Conservation (phyloP, 2,329 filamentous ascomycete species). For the Pestalotiopsis sp. region DNA sequence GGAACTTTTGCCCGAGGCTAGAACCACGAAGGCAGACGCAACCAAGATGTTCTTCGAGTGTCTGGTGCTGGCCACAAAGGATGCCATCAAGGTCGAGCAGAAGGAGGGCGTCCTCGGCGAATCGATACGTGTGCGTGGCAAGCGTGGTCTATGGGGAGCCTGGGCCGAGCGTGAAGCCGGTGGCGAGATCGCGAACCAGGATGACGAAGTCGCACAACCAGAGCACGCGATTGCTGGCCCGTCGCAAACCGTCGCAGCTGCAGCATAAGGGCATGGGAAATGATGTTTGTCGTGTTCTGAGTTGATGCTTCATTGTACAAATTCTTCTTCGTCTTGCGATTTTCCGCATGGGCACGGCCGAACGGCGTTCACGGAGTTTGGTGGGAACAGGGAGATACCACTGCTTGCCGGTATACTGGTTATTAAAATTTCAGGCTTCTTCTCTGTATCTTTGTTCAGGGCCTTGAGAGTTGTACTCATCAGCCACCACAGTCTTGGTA, state of each 20-base stretch:
- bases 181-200: constrained; percentile 59
- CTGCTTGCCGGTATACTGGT: constrained; percentile 30
- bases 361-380: constrained; percentile 33
- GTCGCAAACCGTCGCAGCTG: constrained; percentile 31
- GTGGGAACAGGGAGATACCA: constrained; percentile 34
- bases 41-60: constrained; percentile 99
- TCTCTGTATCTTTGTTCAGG: background rate
- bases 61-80: constrained; percentile 93
- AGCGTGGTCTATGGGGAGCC: constrained; percentile 93
- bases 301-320: constrained; percentile 35
- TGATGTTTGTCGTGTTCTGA: constrained; percentile 22
- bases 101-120: constrained; percentile 71
- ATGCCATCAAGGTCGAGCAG: constrained; percentile 97
- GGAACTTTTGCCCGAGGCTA: constrained; percentile 80
- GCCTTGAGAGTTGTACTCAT: background rate
- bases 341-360: constrained; percentile 18
- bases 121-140: constrained; percentile 81
- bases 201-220: constrained; percentile 42
- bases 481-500: background rate
- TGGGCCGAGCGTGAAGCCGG: constrained; percentile 84
- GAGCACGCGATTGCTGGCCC: constrained; percentile 35
- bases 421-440: constrained; percentile 26
- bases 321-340: constrained; percentile 29
- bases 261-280: constrained; percentile 23
- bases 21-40: constrained; percentile 83